A percentile compares a stretch with the other conserved stretches of the same genome.
Conservation (phyloP, 2,329 filamentous ascomycete genomes). For the Sphaerulina populicola region DNA sequence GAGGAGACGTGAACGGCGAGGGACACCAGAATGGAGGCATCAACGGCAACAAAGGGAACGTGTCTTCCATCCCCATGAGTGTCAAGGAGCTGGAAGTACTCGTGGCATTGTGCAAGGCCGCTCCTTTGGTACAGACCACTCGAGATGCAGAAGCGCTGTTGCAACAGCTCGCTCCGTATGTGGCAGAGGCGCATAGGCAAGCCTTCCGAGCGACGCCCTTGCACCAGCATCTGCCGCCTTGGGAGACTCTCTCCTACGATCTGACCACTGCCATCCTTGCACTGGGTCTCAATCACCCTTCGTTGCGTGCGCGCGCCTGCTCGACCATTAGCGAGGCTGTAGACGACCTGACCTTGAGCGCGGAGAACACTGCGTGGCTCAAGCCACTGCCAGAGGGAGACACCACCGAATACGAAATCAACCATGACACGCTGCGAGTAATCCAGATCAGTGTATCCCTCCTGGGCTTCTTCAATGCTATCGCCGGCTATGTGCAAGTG, state of each 20-base stretch:
- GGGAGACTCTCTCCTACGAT: conserved; percentile 71
- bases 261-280: conserved; percentile 74
- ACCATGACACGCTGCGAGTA: conserved; percentile 23
- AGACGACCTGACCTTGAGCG: conserved; percentile 57
- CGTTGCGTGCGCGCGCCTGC: conserved; percentile 58
- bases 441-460: conserved; percentile 74
- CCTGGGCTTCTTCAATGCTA: conserved; percentile 81
- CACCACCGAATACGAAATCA: conserved; percentile 19
- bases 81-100: conserved; percentile 87
- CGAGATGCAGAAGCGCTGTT: conserved; percentile 70
- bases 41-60: conserved; percentile 5
- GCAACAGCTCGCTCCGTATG: conserved; percentile 72
- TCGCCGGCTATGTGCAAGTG: conserved; percentile 67
- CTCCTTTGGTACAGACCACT: conserved; percentile 60
- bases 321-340: conserved; percentile 65
- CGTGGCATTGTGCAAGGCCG: conserved; percentile 82
- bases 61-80: conserved; percentile 38
- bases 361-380: conserved; percentile 43
- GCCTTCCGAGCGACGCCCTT: conserved; percentile 70
- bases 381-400: conserved; percentile 20
- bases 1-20: background rate
- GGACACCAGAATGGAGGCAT: conserved; percentile 18
- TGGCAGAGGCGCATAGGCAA: conserved; percentile 76
- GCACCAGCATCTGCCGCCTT: conserved; percentile 75
- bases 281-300: conserved; percentile 63